Percentiles rank a stretch among this genome's conserved stretches.
phyloP scores from a whole-genome alignment of 2,329 filamentous ascomycete genomes.

The Neonectria punicea region DNA sequence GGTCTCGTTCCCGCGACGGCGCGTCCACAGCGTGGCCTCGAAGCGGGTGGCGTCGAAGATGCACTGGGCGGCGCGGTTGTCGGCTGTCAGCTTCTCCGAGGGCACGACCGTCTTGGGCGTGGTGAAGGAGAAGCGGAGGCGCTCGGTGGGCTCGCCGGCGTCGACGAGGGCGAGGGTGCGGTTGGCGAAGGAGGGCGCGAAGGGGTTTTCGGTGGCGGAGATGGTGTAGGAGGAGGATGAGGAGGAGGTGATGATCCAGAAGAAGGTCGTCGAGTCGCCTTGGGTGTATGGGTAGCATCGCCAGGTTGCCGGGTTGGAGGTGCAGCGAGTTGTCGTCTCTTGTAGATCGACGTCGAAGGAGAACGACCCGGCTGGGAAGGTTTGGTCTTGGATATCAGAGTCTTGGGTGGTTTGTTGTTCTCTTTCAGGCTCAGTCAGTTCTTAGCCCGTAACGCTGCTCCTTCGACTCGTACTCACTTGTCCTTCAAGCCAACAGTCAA shows the following conservation, averaged over 20 bases:
- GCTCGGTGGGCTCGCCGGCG: slow-evolving; percentile 59
- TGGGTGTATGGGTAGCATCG: slow-evolving; percentile 66
- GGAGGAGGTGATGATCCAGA: slow-evolving; percentile 66
- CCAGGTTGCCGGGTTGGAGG: slow-evolving; percentile 68
- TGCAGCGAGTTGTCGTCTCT: slow-evolving; percentile 65
- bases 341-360: slow-evolving; percentile 68
- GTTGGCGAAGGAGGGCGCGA: slow-evolving; percentile 66
- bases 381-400: slow-evolving; percentile 20
- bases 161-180: slow-evolving; percentile 61
- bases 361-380: slow-evolving; percentile 72
- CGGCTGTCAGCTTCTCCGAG: slow-evolving; percentile 51
- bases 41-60: slow-evolving; percentile 67
- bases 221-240: slow-evolving; percentile 59
- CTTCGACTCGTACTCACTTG: slow-evolving; percentile 42
- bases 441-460: background rate
- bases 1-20: slow-evolving; percentile 42
- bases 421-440: slow-evolving; percentile 8
- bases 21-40: slow-evolving; percentile 69
- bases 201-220: slow-evolving; percentile 65
- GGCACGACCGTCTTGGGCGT: slow-evolving; percentile 65
- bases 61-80: slow-evolving; percentile 62
- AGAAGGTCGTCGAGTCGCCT: slow-evolving; percentile 62
- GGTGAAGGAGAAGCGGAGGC: slow-evolving; percentile 66
- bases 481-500: slow-evolving; percentile 53
- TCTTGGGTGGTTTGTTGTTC: background rate